Percentiles rank a stretch among this genome's conserved stretches.
Evolutionary conservation across 768 basidiomycete genomes (phyloP).

Genomic region (Lentinula sp.): DNA sequence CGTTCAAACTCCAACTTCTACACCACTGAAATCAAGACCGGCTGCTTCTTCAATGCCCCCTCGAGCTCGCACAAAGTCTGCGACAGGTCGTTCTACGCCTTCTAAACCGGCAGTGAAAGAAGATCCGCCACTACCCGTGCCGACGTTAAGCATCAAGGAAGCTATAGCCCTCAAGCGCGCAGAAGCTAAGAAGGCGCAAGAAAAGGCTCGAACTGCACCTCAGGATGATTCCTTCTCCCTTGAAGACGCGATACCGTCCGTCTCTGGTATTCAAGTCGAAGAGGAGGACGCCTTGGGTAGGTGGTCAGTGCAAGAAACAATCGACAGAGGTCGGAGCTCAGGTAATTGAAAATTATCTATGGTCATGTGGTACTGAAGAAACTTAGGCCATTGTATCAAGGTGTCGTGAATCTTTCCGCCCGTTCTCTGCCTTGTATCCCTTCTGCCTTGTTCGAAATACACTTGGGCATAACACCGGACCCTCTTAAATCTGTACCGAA

Average conservation of each 20-base stretch:
- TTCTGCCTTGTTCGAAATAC: constrained; percentile 73
- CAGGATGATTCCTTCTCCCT: constrained; percentile 32
- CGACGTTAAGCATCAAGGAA: constrained; percentile 56
- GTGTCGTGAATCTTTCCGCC: constrained; percentile 69
- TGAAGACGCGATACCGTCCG: constrained; percentile 41
- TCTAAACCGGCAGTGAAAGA: constrained; percentile 21
- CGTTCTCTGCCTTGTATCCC: constrained; percentile 70
- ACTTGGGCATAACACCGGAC: constrained; percentile 69
- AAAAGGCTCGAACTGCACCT: constrained; percentile 16
- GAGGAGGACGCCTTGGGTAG: constrained; percentile 58
- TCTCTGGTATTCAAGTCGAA: constrained; percentile 8
- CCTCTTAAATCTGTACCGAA: constrained; percentile 56
- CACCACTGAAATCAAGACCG: background rate
- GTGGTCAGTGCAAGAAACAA: constrained; percentile 64
- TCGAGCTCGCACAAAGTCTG: constrained; percentile 30
- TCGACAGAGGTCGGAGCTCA: constrained; percentile 71
- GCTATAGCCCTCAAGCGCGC: constrained; percentile 76
- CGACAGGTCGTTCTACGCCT: constrained; percentile 13
- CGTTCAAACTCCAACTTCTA: background rate
- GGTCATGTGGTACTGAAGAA: constrained; percentile 33
- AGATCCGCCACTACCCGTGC: constrained; percentile 16
- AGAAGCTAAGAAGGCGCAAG: constrained; percentile 61
- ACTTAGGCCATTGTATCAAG: constrained; percentile 41
- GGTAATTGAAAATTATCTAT: constrained; percentile 36
- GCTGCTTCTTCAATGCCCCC: constrained; percentile 6